These are phyloP conservation scores for Zoysia pacifica DNA, from an alignment of 176 grass and related monocot species.

Conservation along the genomic window DNA sequence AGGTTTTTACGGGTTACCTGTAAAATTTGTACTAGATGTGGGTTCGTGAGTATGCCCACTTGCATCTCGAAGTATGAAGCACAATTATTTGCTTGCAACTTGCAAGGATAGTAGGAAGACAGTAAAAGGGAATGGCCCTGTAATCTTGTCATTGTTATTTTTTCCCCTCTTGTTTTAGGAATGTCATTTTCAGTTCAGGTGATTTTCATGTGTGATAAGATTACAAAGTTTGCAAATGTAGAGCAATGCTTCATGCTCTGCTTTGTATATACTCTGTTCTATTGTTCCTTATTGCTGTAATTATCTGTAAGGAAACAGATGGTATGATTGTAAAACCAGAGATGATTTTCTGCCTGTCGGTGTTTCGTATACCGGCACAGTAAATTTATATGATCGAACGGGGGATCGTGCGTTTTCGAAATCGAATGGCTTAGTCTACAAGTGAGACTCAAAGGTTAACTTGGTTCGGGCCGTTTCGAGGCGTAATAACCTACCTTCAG, in stretches of 20 bases:
- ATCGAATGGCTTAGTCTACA: too few relatives aligned
- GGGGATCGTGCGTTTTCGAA: too few relatives aligned
- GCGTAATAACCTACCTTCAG: too few relatives aligned
- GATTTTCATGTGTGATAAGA: background rate
- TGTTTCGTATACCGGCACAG: too few relatives aligned
- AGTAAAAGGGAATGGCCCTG: background rate
- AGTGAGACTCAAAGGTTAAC: too few relatives aligned
- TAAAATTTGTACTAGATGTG: too few relatives aligned
- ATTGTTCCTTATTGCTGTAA: background rate
- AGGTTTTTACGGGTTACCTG: too few relatives aligned
- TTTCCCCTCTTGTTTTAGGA: background rate
- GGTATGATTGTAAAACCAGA: background rate
- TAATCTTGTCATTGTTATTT: background rate
- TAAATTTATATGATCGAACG: too few relatives aligned
- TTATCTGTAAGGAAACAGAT: background rate
- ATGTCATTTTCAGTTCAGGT: background rate
- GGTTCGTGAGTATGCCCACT: too few relatives aligned
- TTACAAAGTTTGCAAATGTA: background rate
- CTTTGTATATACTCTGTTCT: background rate
- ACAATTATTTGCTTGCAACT: background rate
- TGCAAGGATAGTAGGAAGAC: background rate
- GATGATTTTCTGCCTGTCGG: too few relatives aligned
- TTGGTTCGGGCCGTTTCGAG: too few relatives aligned
- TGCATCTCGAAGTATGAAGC: background rate
- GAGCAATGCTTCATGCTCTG: background rate